phyloP scores from a whole-genome alignment of 1,284 basidiomycete species.

The Hymenochaete sp. region DNA sequence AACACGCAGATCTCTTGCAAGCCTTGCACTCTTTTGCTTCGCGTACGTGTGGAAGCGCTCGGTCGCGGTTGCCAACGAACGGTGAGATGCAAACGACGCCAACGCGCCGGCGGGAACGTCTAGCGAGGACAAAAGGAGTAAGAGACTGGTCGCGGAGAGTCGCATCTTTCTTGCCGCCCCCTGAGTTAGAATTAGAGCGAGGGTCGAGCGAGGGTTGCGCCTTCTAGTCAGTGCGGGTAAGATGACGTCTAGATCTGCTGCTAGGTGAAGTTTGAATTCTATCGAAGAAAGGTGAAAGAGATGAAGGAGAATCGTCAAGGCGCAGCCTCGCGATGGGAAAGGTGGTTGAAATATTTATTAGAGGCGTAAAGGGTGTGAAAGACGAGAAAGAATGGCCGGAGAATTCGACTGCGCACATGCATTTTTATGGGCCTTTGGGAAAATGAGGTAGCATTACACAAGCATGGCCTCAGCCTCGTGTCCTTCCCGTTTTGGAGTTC shows the following conservation, averaged over 20 bases:
- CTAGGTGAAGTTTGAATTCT: slow-evolving; percentile 3
- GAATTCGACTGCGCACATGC: too few species aligned
- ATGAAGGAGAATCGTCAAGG: slow-evolving; percentile 1
- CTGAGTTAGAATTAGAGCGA: slow-evolving; percentile 1
- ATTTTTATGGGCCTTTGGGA: not conserved
- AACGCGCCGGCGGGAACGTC: not conserved
- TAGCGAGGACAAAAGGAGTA: slow-evolving; percentile 14
- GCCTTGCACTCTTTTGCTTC: slow-evolving; percentile 41
- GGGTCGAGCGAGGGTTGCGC: not conserved
- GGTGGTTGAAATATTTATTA: slow-evolving; percentile 1
- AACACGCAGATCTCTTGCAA: slow-evolving; percentile 60
- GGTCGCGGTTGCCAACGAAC: slow-evolving; percentile 10
- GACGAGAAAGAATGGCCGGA: not conserved
- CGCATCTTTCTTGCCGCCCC: not conserved
- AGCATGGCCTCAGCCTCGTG: slow-evolving; percentile 1
- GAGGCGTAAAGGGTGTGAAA: not conserved
- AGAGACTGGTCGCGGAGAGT: slow-evolving; percentile 9
- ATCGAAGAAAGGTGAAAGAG: not conserved
- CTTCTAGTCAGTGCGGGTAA: not conserved
- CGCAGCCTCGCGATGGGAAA: not conserved
- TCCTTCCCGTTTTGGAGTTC: too few species aligned
- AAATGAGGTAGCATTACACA: not conserved
- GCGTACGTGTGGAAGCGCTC: slow-evolving; percentile 35
- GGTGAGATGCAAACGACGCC: slow-evolving; percentile 12
- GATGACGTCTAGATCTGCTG: slow-evolving; percentile 1